Base-by-base conservation (phyloP, 176 grass and related monocot genomes). In the Triticum monococcum region DNA sequence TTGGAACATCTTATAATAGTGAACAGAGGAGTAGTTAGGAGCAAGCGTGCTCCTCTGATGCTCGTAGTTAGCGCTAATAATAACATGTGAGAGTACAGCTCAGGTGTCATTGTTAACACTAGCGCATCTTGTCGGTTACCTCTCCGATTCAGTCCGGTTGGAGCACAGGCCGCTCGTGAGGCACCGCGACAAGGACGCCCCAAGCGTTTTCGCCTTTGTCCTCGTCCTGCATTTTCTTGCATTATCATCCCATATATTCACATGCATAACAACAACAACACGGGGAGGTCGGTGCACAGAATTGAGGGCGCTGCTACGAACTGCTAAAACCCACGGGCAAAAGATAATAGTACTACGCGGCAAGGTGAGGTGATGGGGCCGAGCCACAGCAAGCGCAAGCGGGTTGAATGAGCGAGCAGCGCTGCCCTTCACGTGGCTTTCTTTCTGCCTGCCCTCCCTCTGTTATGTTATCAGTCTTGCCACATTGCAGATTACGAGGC, bases 151-250 rank as follows among this genome's bases (percentile, higher is more conserved):
- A 52, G 23, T 81, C 41, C 38, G 56, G 78, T 12, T 52, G 62
- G 78, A 71, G 69, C 59, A 87, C 85, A 76, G 81, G 68, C 37
- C 2, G 81, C 86, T 88, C 77, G 81, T 88, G 89, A 88, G 89
- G 86, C 77, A 50, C 68, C 30, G 23, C 52, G 72, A 91, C 86
- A 82, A 56, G 6, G 86, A 85, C 90, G 10, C 69, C 45, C 23
- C 18, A 36, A 67, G 48, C 30, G 36, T 64, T 85, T 40, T 56
- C 36, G 33, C 68, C 77, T 81, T 71, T 70, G 69, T 88, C 81
- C 43, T 59, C 20, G 8, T 2, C 12, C 43, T 31, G 43, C 22
- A 59, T 52, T 57, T 54, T 56, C 52, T 57, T 57, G 52, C 52
- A 18, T 54, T 54, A 20, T 57, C 6, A 20, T 14, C 46, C 10